Evolutionary conservation across 2,329 filamentous ascomycete species (phyloP).

Genomic region (Clonostachys sp.): DNA sequence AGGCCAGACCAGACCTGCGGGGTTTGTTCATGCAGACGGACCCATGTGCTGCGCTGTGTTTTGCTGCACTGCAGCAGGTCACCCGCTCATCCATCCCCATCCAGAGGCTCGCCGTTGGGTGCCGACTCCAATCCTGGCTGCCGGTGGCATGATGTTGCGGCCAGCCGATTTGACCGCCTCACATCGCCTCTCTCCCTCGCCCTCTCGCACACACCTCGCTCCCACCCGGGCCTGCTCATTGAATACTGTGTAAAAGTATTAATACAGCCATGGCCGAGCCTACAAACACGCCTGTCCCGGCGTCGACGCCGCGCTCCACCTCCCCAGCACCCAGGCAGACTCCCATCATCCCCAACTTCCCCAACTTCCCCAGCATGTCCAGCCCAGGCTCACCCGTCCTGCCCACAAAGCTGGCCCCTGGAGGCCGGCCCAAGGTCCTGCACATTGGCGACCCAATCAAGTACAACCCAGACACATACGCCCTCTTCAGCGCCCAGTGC

Average conservation of each 20-base stretch:
- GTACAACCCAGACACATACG: conserved; percentile 43
- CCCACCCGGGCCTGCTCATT: background rate
- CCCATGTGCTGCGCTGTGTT: too few species aligned
- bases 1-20: too few species aligned
- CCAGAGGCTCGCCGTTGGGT: too few species aligned
- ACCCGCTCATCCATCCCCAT: too few species aligned
- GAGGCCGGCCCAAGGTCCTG: conserved; percentile 53
- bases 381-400: conserved; percentile 15
- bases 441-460: conserved; percentile 65
- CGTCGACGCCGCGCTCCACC: conserved; percentile 35
- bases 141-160: too few species aligned
- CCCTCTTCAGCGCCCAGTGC: conserved; percentile 34
- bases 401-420: conserved; percentile 9
- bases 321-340: conserved; percentile 24
- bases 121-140: too few species aligned
- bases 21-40: too few species aligned
- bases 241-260: background rate
- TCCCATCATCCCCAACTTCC: conserved; percentile 31
- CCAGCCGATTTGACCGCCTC: too few species aligned
- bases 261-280: conserved; percentile 35
- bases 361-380: conserved; percentile 5
- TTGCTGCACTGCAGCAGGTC: too few species aligned
- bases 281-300: conserved; percentile 39
- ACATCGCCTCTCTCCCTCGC: background rate
- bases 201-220: too few species aligned